Percentiles rank a stretch among this genome's conserved stretches.
Conservation (phyloP, 2,329 filamentous ascomycete genomes). For the Penicillium sp. region DNA sequence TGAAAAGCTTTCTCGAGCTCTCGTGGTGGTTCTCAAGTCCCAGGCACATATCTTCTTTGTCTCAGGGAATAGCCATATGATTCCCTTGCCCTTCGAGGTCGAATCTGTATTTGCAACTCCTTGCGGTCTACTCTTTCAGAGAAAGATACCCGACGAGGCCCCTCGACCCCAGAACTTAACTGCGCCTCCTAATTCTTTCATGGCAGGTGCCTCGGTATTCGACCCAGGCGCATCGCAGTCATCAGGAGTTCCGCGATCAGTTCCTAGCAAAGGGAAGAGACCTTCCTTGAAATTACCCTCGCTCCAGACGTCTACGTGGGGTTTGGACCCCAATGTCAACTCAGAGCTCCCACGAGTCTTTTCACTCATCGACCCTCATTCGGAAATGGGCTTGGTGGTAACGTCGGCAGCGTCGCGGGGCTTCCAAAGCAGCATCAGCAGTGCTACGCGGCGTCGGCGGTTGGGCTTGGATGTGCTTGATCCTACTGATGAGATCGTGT, state of each 20-base stretch:
- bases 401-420: constrained; percentile 48
- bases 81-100: constrained; percentile 93
- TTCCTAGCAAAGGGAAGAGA: constrained; percentile 39
- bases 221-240: constrained; percentile 39
- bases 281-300: constrained; percentile 53
- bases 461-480: constrained; percentile 63
- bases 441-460: constrained; percentile 22
- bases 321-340: constrained; percentile 59
- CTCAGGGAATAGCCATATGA: constrained; percentile 80
- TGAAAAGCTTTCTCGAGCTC: constrained; percentile 55
- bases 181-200: constrained; percentile 81
- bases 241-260: constrained; percentile 33
- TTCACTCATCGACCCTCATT: constrained; percentile 79
- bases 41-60: constrained; percentile 94
- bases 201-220: constrained; percentile 66
- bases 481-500: constrained; percentile 77
- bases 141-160: constrained; percentile 59
- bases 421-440: constrained; percentile 30
- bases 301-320: constrained; percentile 58
- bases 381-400: constrained; percentile 82
- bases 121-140: constrained; percentile 80
- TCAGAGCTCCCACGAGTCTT: constrained; percentile 66
- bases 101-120: constrained; percentile 82
- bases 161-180: constrained; percentile 36
- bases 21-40: constrained; percentile 89